Evolutionary conservation across 1,139 yeast species (phyloP), one percentile per base, ranked within the genome.

Genomic region (Trichomonascaceae sp.): DNA sequence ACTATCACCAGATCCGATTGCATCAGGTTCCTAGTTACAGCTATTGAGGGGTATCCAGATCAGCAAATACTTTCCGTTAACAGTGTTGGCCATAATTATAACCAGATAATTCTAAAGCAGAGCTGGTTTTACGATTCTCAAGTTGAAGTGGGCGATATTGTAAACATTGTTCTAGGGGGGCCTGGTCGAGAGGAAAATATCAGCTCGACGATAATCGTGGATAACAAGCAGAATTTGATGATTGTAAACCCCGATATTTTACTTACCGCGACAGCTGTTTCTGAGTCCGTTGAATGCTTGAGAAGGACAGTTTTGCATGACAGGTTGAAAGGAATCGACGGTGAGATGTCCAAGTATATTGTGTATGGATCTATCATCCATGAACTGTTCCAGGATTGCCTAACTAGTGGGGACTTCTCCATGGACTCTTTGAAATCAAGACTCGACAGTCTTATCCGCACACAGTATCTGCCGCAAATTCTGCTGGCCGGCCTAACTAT

Each of bases 161-260:
- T 73, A n/a, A 72, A 73, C 50, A 58, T 72, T n/a, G 60, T 71
- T 27, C 73, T 73, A 17, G 56, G 56, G 1, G 45, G 45, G 1
- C 41, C 47, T 2, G 52, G 38, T 1, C 20, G n/a, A 10, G 22
- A 27, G 12, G 36, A 18, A 2, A 10, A 32, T 1, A 47, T 57
- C 19, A 51, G 56, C n/a, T 52, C 51, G 6, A 62, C 75, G 9
- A 53, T 64, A 12, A 78, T 87, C 3, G 88, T 86, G 58, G 69
- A 73, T 43, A 81, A 81, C 57, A 70, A 77, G 32, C 78, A 77
- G 49, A 83, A 86, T 61, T 43, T 90, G 24, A 69, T 91, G 41
- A 78, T 93, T 22, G 78, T 95, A 78, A 82, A 87, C 61, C 99
- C 99, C 0, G 99, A 93, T 66, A 71, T 81, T 1, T 71, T 93